Evolutionary conservation across 805 yeast genomes (phyloP), one percentile per base, ranked within the genome.

Genomic region (Suhomyces pyralidae): DNA sequence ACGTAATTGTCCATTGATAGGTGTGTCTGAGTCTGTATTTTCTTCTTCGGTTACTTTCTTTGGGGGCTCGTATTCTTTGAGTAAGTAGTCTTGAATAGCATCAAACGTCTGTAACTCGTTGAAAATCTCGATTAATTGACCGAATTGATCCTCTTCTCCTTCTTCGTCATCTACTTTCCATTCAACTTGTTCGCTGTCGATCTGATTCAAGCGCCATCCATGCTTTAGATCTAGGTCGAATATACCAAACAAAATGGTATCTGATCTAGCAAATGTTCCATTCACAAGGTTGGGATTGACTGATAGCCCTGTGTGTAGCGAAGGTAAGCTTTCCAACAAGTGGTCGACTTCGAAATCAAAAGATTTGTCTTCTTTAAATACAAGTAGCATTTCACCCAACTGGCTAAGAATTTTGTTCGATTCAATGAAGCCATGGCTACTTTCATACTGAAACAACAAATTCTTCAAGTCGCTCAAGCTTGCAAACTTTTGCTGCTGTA

Each of bases 171-270:
- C 34, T 17, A 40, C 26, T 36, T 57, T 44, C 54, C 55, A 55
- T n/a, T 54, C 57, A 8, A 48, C 44, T 12, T 49, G 47, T 19
- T 58, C 62, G 44, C 48, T 58, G 32, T 59, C 61, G 22, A 38
- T 78, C 26, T 54, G 80, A 48, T 79, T 79, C n/a, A 82, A 71
- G 24, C 85, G 73, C 96, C 97, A 92, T 1, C 97, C 97, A 66
- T 93, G 98, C 3, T 82, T 83, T 40, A 92, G 66, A 12, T 77
- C 79, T 6, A 88, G 71, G 30, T 78, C 83, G 63, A 83, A 87
- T 3, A 80, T 69, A 7, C 76, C 66, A 64, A 90, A 90, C 6
- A 89, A 62, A 2, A 79, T 72, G 52, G 82, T 63, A 36, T 82
- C 80, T 26, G 76, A 74, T 3, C 68, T 74, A 10, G 67, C 64